Base-by-base conservation (phyloP, 495 filamentous ascomycete species). In the Bathelium albidoporum region DNA sequence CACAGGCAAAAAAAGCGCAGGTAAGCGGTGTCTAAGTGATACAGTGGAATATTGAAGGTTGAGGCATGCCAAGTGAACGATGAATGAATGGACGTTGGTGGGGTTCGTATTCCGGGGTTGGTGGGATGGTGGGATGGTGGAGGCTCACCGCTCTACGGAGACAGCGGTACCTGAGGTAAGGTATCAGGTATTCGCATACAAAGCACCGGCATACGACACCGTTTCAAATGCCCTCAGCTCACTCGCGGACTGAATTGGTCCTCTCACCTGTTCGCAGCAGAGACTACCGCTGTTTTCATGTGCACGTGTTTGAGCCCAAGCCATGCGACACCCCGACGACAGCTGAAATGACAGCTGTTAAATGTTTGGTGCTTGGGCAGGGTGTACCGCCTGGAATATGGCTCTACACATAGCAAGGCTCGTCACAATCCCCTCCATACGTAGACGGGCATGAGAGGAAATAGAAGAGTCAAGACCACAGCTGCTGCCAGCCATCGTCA, bases 41-140 rank as follows among this genome's bases (percentile, higher is more conserved):
- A n/a, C n/a, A 72, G 70, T 78, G 71, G 67, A 76, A 9, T 20
- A 14, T 9, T 4, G 31, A 44, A 20, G 28, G 32, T 34, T 5
- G 22, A 31, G 39, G 58, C 20, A 53, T 26, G 58, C 18, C 18
- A 64, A 61, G 59, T 58, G 60, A 18, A 52, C 24, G 26, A 29
- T 45, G 26, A 39, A 14, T 39, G 34, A 39, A 14, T 39, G 34
- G 34, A 39, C 34, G 34, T 39, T 39, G 34, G 34, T 66, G 61
- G 31, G 59, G 63, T 62, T 49, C 59, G 59, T 26, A 55, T 44
- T 59, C 31, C 43, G 61, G 52, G 39, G 60, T n/a, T n/a, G n/a
- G n/a, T n/a, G n/a, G n/a, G n/a, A n/a, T n/a, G n/a, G n/a, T n/a
- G n/a, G n/a, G n/a, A 39, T 5, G 34, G 5, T 49, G 29, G 53